Conservation (phyloP, 176 grass and related monocot species). For the Aegilops bicornis region DNA sequence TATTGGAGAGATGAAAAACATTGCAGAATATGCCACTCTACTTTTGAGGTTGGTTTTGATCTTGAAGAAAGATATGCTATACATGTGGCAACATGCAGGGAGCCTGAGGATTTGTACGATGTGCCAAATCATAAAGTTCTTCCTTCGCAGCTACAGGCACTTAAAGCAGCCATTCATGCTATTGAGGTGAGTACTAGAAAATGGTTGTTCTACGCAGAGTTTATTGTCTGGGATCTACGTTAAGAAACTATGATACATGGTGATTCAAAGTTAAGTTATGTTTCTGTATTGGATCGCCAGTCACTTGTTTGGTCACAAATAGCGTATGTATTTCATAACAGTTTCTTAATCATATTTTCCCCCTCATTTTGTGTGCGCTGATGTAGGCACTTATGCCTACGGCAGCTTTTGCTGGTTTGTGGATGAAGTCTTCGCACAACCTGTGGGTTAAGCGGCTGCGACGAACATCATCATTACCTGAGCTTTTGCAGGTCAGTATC, state of each 20-base stretch:
- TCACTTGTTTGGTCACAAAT: neutral
- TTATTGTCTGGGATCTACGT: neutral
- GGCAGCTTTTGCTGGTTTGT: conserved; percentile 68
- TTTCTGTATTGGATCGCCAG: neutral
- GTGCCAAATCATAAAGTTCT: conserved; percentile 76
- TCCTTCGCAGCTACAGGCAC: conserved; percentile 77
- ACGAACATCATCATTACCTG: conserved; percentile 80
- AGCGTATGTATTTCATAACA: neutral
- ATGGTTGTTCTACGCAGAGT: neutral
- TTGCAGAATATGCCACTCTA: conserved; percentile 92
- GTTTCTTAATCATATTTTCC: conserved; percentile 6
- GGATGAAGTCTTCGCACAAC: conserved; percentile 88
- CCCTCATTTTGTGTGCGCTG: conserved; percentile 10
- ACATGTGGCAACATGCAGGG: conserved; percentile 76
- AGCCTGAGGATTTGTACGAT: conserved; percentile 42
- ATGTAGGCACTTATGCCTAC: conserved; percentile 79
- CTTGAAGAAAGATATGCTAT: conserved; percentile 94
- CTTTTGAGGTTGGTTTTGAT: conserved; percentile 93
- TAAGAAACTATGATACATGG: neutral
- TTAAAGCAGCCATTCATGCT: conserved; percentile 89
- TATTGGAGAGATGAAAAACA: conserved; percentile 99
- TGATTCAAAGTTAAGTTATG: conserved; percentile 3
- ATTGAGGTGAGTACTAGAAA: conserved; percentile 70
- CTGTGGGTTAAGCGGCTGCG: conserved; percentile 95
- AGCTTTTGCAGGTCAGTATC: conserved; percentile 72